Conservation (phyloP, 805 yeast species). For the Candida sonorensis region DNA sequence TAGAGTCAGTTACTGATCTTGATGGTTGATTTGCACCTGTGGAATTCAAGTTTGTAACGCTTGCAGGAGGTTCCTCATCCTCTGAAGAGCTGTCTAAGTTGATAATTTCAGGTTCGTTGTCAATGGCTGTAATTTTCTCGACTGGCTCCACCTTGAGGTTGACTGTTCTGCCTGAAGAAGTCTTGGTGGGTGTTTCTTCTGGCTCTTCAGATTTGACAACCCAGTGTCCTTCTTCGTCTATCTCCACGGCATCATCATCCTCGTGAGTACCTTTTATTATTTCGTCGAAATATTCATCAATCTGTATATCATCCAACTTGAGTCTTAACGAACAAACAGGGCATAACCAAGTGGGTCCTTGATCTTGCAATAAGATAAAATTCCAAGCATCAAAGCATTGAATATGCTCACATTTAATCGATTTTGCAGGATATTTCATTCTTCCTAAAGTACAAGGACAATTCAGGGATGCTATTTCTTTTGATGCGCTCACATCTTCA, state of each 20-base stretch:
- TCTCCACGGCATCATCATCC: constrained; percentile 57
- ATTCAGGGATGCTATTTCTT: constrained; percentile 54
- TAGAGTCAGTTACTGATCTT: no score
- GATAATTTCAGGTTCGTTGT: background rate
- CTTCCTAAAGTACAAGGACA: constrained; percentile 75
- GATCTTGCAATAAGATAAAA: constrained; percentile 67
- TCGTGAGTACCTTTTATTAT: constrained; percentile 48
- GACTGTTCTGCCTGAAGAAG: background rate
- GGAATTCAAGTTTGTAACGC: no score
- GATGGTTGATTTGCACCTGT: no score
- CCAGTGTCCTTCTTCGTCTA: constrained; percentile 76
- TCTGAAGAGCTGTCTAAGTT: background rate
- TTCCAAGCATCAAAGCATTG: constrained; percentile 84
- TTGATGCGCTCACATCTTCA: constrained; percentile 67
- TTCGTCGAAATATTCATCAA: constrained; percentile 68
- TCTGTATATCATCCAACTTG: constrained; percentile 49
- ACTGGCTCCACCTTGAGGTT: background rate
- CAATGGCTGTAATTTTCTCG: background rate
- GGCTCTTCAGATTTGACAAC: constrained; percentile 23
- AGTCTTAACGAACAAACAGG: constrained; percentile 66
- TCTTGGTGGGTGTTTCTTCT: constrained; percentile 1
- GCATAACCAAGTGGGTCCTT: constrained; percentile 81
- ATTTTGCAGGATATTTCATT: constrained; percentile 66
- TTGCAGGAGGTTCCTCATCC: no score
- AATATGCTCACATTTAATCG: constrained; percentile 67